phyloP scores from a whole-genome alignment of 768 basidiomycete genomes.

The Boletus vinaceobasis region DNA sequence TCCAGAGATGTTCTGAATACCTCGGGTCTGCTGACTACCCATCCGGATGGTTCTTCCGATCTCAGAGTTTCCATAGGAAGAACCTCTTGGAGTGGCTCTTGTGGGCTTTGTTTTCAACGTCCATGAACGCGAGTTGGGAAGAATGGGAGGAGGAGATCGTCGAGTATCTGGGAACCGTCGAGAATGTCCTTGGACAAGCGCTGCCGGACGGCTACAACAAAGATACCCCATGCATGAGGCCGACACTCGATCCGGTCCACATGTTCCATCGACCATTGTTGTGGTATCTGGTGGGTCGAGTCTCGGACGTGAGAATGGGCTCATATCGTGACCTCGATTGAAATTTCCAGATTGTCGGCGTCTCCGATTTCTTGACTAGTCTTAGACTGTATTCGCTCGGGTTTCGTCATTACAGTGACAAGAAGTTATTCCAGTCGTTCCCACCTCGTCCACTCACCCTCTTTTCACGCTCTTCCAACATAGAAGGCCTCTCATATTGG shows the following conservation, averaged over 20 bases:
- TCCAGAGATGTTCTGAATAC: constrained; percentile 42
- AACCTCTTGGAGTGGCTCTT: constrained; percentile 62
- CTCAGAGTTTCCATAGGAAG: constrained; percentile 35
- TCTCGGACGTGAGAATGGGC: neutral
- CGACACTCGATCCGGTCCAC: constrained; percentile 55
- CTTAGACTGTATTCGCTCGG: constrained; percentile 40
- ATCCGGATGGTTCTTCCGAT: constrained; percentile 53
- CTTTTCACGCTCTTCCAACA: constrained; percentile 40
- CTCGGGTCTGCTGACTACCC: constrained; percentile 27
- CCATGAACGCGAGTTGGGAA: constrained; percentile 26
- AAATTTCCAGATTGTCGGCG: constrained; percentile 44
- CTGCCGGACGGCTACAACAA: constrained; percentile 41
- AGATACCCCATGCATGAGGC: constrained; percentile 43
- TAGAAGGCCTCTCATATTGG: constrained; percentile 42
- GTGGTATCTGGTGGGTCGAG: constrained; percentile 55
- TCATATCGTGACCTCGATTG: neutral
- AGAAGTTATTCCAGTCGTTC: constrained; percentile 40
- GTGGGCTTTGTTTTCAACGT: constrained; percentile 57
- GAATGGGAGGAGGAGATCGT: constrained; percentile 52
- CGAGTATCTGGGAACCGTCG: constrained; percentile 42
- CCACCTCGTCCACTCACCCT: constrained; percentile 50
- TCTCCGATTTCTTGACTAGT: constrained; percentile 47
- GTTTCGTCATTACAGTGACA: constrained; percentile 50
- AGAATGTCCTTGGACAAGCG: constrained; percentile 37
- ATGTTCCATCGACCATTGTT: constrained; percentile 56